Base-by-base conservation (phyloP, 148 eudicot genomes). In the Fagopyrum homotropicum region DNA sequence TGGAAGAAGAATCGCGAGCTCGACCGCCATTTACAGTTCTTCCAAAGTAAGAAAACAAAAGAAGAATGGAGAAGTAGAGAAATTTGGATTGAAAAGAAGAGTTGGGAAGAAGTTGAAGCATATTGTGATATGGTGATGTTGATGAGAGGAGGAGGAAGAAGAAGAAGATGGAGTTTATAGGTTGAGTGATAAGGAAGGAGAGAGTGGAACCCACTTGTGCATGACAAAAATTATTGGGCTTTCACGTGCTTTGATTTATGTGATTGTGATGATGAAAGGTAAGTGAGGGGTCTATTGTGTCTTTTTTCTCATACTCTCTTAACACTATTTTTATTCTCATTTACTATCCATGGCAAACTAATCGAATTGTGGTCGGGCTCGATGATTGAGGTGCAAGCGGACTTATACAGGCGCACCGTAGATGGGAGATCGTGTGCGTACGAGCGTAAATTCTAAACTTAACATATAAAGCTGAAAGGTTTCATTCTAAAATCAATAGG, bases 191-290 rank as follows among this genome's bases (percentile, higher is more conserved):
- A 1, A 35, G 1, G 40, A 35, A 35, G 40, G 40, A 60, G 16
- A 29, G 68, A 60, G 70, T 66, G 70, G 70, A 40, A 16, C 70
- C 70, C 70, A 66, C 19, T 57, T 57, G 63, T 57, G 63, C 9
- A 57, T 57, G 29, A n/a, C 47, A 12, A 12, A 40, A 66, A 66
- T 66, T 35, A 66, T 66, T 66, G 71, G 45, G 46, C 46, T 66
- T 66, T 66, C 71, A 66, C 71, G 71, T 66, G 71, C 71, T 3
- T 2, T 40, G 19, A 35, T 46, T 66, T 66, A 66, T 16, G 69
- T 30, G 11, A 66, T 14, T 66, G 71, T 40, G n/a, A 35, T 66
- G 45, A 40, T 10, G 45, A 63, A 9, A 17, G 29, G 29, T 17
- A 57, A 19, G 10, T 9, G 10, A 19, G 29, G 29, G 61, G 12